phyloP scores from a whole-genome alignment of 257 asterid species.

The Lycium ferocissimum region DNA sequence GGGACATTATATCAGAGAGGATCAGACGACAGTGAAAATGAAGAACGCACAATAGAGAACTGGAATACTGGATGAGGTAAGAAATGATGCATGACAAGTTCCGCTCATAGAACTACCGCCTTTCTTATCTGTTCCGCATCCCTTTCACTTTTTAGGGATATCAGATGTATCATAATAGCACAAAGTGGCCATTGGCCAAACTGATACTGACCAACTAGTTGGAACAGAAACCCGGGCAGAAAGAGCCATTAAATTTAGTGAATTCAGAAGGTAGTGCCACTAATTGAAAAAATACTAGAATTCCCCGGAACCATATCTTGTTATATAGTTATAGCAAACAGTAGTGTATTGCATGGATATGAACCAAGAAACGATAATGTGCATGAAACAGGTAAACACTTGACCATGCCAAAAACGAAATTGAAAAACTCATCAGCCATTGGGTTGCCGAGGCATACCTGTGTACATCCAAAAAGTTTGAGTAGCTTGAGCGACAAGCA shows the following conservation, averaged over 20 bases:
- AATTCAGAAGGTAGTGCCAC: constrained; percentile 12
- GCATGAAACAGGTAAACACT: neutral
- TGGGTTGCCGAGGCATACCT: constrained; percentile 49
- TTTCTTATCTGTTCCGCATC: neutral
- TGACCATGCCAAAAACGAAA: neutral
- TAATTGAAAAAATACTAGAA: constrained; percentile 16
- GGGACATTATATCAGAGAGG: neutral
- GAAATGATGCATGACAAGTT: constrained; percentile 12
- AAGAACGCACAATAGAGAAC: constrained; percentile 15
- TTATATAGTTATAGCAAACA: constrained; percentile 17
- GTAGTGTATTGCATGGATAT: neutral
- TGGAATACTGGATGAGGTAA: neutral
- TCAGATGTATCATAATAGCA: constrained; percentile 7
- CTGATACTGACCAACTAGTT: constrained; percentile 15
- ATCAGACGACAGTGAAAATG: neutral
- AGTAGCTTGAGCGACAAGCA: constrained; percentile 73
- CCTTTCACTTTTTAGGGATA: neutral
- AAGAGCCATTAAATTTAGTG: constrained; percentile 13
- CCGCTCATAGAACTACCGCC: constrained; percentile 3
- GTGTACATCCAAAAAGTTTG: constrained; percentile 81
- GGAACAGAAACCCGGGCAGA: constrained; percentile 5
- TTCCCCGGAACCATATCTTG: constrained; percentile 5
- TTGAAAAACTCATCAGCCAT: neutral
- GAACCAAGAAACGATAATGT: constrained; percentile 11
- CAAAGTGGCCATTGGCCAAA: neutral